Evolutionary conservation across 2,329 filamentous ascomycete genomes (phyloP).

Genomic region (Diaporthe citri): DNA sequence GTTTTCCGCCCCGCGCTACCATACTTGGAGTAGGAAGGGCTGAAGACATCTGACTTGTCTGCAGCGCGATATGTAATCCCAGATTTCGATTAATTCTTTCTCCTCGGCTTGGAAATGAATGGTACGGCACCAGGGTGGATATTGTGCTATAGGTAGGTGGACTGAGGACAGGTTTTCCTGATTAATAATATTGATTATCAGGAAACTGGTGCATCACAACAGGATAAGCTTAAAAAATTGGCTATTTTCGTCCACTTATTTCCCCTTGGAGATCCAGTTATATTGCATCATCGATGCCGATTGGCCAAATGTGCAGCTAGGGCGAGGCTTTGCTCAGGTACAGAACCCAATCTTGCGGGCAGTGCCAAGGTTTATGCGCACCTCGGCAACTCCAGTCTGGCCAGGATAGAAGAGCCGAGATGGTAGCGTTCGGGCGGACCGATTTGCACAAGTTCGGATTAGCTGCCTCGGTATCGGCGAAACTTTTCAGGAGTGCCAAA

Average conservation of each 20-base stretch:
- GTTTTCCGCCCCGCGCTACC: not conserved
- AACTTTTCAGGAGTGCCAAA: not conserved
- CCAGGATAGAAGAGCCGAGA: not conserved
- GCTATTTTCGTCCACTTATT: not conserved
- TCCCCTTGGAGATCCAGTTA: not conserved
- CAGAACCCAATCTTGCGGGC: not conserved
- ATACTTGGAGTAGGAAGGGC: not conserved
- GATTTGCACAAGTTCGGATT: not conserved
- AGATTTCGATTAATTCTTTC: not conserved
- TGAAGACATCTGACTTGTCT: not conserved
- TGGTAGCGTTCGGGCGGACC: slow-evolving; percentile 5
- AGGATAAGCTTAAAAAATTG: not conserved
- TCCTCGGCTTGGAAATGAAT: too few relatives aligned
- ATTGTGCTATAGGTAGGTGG: too few relatives aligned
- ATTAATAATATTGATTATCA: not conserved
- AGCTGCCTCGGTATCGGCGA: slow-evolving; percentile 7
- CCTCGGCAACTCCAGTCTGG: slow-evolving; percentile 1
- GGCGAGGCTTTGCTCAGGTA: not conserved
- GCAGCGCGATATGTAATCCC: not conserved
- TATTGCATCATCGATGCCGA: not conserved
- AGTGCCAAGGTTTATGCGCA: slow-evolving; percentile 5
- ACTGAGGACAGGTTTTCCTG: not conserved
- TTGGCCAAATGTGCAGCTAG: not conserved
- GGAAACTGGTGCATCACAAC: too few relatives aligned
- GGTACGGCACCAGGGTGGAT: not conserved